Percentiles rank a stretch among this genome's conserved stretches.
These are phyloP conservation scores for Oxytropis ochrocephala DNA, from an alignment of 306 rosid genomes.

Conservation along the genomic window DNA sequence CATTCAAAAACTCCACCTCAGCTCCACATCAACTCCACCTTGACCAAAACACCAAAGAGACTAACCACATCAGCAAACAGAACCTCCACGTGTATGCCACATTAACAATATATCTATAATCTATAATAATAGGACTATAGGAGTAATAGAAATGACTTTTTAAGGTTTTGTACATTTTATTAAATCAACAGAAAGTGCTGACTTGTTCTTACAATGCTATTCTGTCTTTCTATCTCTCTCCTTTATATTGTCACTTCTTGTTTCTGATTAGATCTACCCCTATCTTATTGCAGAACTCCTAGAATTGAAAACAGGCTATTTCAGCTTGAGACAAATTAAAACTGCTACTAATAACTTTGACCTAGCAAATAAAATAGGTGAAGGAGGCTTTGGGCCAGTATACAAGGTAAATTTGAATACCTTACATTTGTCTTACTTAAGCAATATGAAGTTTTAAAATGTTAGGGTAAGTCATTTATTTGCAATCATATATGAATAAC, in stretches of 20 bases:
- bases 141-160: neutral
- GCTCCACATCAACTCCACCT: no score
- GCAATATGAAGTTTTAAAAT: neutral
- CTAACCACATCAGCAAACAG: no score
- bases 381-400: conserved; percentile 90
- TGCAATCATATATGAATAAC: neutral
- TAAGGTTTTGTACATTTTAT: no score
- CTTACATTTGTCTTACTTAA: neutral
- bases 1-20: no score
- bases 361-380: conserved; percentile 58
- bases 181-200: neutral
- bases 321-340: conserved; percentile 56
- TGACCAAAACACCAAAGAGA: no score
- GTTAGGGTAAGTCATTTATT: neutral
- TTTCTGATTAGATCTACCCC: neutral
- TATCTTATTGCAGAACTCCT: conserved; percentile 42
- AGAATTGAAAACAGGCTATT: conserved; percentile 58
- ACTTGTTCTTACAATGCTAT: neutral
- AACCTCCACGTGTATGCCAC: no score
- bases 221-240: neutral
- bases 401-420: conserved; percentile 45
- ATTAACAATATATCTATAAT: no score
- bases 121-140: neutral
- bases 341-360: conserved; percentile 60
- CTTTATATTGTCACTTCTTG: neutral